These are phyloP conservation scores for Fusarium decemcellulare DNA, from an alignment of 2,329 filamentous ascomycete genomes.

Conservation along the genomic window DNA sequence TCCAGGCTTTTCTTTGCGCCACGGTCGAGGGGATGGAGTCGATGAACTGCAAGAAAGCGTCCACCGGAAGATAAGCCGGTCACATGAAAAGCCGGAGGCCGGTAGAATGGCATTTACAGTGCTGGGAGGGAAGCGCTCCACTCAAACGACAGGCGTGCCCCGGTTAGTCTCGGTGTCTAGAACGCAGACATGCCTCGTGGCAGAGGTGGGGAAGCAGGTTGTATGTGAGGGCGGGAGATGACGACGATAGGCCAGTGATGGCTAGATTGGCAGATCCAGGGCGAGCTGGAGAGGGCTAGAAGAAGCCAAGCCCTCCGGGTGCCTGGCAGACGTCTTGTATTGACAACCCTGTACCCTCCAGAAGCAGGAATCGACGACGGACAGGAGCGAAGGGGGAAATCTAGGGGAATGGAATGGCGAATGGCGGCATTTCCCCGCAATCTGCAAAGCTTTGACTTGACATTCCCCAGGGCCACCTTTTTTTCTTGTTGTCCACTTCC, in stretches of 20 bases:
- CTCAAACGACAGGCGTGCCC: constrained; percentile 25
- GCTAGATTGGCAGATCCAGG: constrained; percentile 12
- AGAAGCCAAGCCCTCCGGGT: neutral
- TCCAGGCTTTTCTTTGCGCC: constrained; percentile 12
- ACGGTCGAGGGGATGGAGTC: constrained; percentile 15
- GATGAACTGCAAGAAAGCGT: constrained; percentile 21
- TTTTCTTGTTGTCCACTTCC: constrained; percentile 22
- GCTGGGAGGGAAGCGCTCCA: constrained; percentile 27
- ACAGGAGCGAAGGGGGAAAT: constrained; percentile 4
- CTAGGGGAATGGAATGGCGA: neutral
- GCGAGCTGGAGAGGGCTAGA: constrained; percentile 8
- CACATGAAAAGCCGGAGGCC: constrained; percentile 31
- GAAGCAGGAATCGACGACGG: neutral
- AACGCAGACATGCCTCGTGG: constrained; percentile 23
- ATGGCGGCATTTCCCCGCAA: constrained; percentile 41
- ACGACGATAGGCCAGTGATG: constrained; percentile 7
- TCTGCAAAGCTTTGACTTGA: constrained; percentile 41
- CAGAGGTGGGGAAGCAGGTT: constrained; percentile 17
- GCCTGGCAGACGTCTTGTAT: neutral
- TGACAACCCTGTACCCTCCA: neutral
- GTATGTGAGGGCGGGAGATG: constrained; percentile 5
- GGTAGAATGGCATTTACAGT: constrained; percentile 25
- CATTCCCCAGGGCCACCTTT: constrained; percentile 24
- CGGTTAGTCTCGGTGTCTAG: constrained; percentile 36
- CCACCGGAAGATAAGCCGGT: constrained; percentile 38